Base-by-base conservation (phyloP, 306 rosid genomes). In the Notholithocarpus densiflorus region DNA sequence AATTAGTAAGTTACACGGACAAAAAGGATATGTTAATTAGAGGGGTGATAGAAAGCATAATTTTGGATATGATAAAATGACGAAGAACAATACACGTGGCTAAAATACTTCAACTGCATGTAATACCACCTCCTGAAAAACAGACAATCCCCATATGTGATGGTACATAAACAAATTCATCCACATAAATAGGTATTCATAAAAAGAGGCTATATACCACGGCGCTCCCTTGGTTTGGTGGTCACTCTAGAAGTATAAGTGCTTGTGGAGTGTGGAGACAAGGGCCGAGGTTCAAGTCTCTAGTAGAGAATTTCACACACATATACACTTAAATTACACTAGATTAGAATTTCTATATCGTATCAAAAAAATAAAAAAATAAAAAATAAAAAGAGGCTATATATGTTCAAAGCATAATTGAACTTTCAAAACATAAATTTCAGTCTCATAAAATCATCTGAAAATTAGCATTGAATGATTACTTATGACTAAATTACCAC, bases 281-380 rank as follows among this genome's bases (percentile, higher is more conserved):
- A 31, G 0, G 1, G 0, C 5, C 5, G 1, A 0, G 34, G 0
- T 31, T 31, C 0, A 31, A 31, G 34, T 1, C 1, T 32, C 0
- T 31, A 4, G 0, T 0, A 31, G 5, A 0, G 5, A 31, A 0
- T 0, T 5, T 31, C 6, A 29, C 0, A 29, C 5, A 29, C 0
- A n/a, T n/a, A 4, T 29, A 4, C 5, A 4, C 0, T 31, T 31
- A 31, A 0, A 31, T 31, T 31, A 4, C 0, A 0, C 1, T 31
- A 5, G 1, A 32, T 0, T 32, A 32, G 0, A 32, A 32, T 32
- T 32, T 32, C 7, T 32, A 32, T 32, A 0, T 32, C 5, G 0
- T 34, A 34, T 5, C n/a, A n/a, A n/a, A n/a, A 1, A 5, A 34
- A 32, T 5, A 31, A 3, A 29, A 29, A 3, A 29, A 29, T 0